Percentiles rank a stretch among this genome's conserved stretches.
These are phyloP conservation scores for Amylocystis lapponica DNA, from an alignment of 768 basidiomycete species.

Conservation along the genomic window DNA sequence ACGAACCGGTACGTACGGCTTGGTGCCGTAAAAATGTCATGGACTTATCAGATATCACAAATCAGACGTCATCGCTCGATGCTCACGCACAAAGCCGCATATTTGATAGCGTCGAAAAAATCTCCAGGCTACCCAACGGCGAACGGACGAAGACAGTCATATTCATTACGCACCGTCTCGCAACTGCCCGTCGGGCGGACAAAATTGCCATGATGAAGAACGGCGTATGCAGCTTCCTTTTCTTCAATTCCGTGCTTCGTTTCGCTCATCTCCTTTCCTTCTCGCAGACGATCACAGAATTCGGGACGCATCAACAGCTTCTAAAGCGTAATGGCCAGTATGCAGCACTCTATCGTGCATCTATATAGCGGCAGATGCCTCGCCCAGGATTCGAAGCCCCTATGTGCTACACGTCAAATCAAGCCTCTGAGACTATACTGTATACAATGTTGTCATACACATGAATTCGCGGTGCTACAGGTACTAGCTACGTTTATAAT, in stretches of 20 bases:
- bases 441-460: background rate
- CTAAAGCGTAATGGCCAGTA: slow-evolving; percentile 56
- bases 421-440: background rate
- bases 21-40: too few species aligned
- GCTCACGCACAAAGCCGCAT: slow-evolving; percentile 75
- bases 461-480: background rate
- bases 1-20: slow-evolving; percentile 62
- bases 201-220: slow-evolving; percentile 85
- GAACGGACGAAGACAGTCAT: slow-evolving; percentile 65
- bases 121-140: slow-evolving; percentile 53
- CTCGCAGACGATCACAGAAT: slow-evolving; percentile 65
- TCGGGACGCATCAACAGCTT: slow-evolving; percentile 68
- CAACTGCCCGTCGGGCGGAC: slow-evolving; percentile 77
- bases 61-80: slow-evolving; percentile 73
- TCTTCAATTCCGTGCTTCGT: slow-evolving; percentile 1
- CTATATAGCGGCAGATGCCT: slow-evolving; percentile 53
- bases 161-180: slow-evolving; percentile 80
- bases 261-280: slow-evolving; percentile 9
- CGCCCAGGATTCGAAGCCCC: background rate
- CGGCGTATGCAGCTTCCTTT: slow-evolving; percentile 56
- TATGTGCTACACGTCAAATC: background rate
- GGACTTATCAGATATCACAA: slow-evolving; percentile 1
- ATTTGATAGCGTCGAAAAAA: slow-evolving; percentile 66
- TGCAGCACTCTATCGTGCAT: slow-evolving; percentile 64
- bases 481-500: slow-evolving; percentile 34